Conservation (phyloP, 2,329 filamentous ascomycete species). For the Fusarium sp. region DNA sequence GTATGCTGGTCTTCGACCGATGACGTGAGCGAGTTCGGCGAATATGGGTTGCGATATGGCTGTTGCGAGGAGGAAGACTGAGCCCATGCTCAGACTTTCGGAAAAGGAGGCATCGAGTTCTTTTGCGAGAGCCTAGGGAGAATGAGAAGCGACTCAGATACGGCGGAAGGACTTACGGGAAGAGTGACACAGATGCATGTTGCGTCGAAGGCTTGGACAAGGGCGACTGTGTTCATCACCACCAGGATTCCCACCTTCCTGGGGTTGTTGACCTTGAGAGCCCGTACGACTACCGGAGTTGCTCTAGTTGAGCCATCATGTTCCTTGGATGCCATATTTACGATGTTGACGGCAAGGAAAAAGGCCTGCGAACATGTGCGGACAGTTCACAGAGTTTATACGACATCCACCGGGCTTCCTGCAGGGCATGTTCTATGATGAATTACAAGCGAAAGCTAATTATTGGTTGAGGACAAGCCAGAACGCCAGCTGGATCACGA, state of each 20-base stretch:
- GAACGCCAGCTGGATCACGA: neutral
- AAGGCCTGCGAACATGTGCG: neutral
- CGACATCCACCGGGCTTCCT: neutral
- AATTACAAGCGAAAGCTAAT: neutral
- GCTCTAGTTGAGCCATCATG: neutral
- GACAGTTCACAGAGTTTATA: neutral
- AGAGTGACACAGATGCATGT: conserved; percentile 44
- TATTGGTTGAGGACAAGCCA: neutral
- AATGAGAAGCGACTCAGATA: neutral
- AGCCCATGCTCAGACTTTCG: conserved; percentile 56
- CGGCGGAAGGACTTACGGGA: conserved; percentile 27
- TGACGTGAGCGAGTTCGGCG: conserved; percentile 49
- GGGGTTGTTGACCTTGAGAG: neutral
- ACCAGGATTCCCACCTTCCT: conserved; percentile 31
- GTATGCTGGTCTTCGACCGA: conserved; percentile 47
- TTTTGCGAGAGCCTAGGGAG: conserved; percentile 32
- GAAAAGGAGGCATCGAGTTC: conserved; percentile 42
- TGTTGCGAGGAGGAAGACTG: conserved; percentile 74
- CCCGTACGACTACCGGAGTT: neutral
- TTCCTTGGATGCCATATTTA: neutral
- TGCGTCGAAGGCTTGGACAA: conserved; percentile 41
- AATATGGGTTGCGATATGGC: conserved; percentile 67
- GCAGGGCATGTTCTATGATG: neutral
- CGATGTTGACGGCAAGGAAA: neutral
- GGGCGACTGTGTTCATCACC: conserved; percentile 34